Percentiles rank a stretch among this genome's conserved stretches.
phyloP scores from a whole-genome alignment of 2,329 filamentous ascomycete genomes.

The Diplodia scrobiculata region DNA sequence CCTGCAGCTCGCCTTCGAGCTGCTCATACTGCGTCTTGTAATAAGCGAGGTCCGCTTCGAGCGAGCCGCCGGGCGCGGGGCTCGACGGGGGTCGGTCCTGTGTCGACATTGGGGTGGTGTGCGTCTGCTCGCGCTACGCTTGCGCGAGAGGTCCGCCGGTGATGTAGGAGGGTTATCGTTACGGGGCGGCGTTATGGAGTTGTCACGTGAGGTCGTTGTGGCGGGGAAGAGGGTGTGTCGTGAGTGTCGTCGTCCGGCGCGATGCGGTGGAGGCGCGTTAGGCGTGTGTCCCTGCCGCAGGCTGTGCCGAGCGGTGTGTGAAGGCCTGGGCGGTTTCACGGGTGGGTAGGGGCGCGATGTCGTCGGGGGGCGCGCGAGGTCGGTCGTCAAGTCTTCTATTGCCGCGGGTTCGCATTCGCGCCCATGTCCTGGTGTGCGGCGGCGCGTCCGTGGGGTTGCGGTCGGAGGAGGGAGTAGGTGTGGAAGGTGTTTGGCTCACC shows the following conservation, averaged over 20 bases:
- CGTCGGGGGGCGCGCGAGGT: slow-evolving; percentile 4
- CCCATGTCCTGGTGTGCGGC: slow-evolving; percentile 21
- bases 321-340: slow-evolving; percentile 22
- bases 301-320: slow-evolving; percentile 24
- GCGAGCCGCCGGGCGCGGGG: slow-evolving; percentile 32
- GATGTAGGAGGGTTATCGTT: slow-evolving; percentile 29
- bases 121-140: slow-evolving; percentile 30
- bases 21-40: slow-evolving; percentile 97
- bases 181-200: neutral
- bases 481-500: neutral
- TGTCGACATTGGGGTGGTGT: slow-evolving; percentile 34
- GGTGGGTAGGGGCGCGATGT: neutral
- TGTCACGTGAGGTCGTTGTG: slow-evolving; percentile 28
- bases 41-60: slow-evolving; percentile 80
- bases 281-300: slow-evolving; percentile 19
- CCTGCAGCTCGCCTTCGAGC: slow-evolving; percentile 84
- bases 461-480: slow-evolving; percentile 4
- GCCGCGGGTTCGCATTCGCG: neutral
- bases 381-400: slow-evolving; percentile 29
- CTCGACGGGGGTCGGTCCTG: slow-evolving; percentile 38
- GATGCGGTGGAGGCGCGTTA: slow-evolving; percentile 24
- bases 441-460: slow-evolving; percentile 8
- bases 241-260: slow-evolving; percentile 29
- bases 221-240: slow-evolving; percentile 27
- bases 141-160: slow-evolving; percentile 22